Evolutionary conservation across 192 early-diverging fungal species (phyloP), one percentile per base, ranked within the genome.

Genomic region (Podila clonocystis): DNA sequence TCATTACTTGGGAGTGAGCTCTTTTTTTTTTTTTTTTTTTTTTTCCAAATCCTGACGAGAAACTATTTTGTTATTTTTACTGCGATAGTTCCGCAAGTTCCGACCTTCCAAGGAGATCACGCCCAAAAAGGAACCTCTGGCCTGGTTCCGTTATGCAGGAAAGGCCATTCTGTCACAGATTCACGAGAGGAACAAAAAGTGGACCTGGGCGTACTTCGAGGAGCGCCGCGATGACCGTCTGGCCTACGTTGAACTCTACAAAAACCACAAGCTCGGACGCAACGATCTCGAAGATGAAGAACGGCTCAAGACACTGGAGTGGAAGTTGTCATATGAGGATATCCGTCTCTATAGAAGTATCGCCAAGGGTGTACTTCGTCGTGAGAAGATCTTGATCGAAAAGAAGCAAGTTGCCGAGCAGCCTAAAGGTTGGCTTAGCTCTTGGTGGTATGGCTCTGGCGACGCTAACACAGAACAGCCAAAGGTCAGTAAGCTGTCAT

Each of bases 161-260:
- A 88, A 87, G 49, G 93, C 93, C 34, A 90, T 99, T 20, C 78
- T 95, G 4, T 89, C 89, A 26, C 96, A 98, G 65, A 96, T 99
- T 57, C 95, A 94, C 65, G 96, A 97, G 57, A 84, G 89, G 50
- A 91, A 95, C 68, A 76, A 90, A 50, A 88, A 88, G 72, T 96
- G 94, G 90, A 95, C 94, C 1, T 97, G 97, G 96, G 85, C 77
- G 7, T 94, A 88, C 68, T 89, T 95, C 58, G 86, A 86, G 66
- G 87, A 97, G 85, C 91, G 97, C 13, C 85, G 96, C 7, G 91
- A 97, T 49, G 89, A 96, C 70, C 88, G 98, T 7, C 74, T 86
- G 15, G 79, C 83, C 0, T 99, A 98, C 63, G 85, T 98, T 36
- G 83, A 92, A 12, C 75, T 93, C 2, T 97, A 94, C 82, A 91